Percentiles rank a stretch among this genome's conserved stretches.
phyloP scores from a whole-genome alignment of 2,329 filamentous ascomycete species.

The Cladosporium velox region DNA sequence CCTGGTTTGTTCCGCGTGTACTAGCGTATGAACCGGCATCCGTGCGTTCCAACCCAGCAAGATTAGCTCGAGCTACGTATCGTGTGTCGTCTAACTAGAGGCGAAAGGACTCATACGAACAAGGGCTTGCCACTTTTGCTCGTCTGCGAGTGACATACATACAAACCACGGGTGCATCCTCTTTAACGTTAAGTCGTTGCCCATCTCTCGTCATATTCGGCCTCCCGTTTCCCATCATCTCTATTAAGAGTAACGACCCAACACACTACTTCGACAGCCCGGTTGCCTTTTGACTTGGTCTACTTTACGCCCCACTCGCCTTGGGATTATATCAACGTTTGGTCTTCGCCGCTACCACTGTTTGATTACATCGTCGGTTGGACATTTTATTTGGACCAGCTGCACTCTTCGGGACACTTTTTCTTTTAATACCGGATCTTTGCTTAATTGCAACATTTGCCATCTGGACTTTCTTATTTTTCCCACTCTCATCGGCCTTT shows the following conservation, averaged over 20 bases:
- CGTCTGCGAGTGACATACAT: constrained; percentile 21
- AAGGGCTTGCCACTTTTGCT: constrained; percentile 21
- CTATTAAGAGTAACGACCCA: constrained; percentile 8
- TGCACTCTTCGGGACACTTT: constrained; percentile 1
- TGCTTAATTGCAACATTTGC: constrained; percentile 17
- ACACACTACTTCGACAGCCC: constrained; percentile 6
- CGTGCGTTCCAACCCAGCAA: constrained; percentile 22
- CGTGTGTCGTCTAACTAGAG: constrained; percentile 21
- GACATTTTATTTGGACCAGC: constrained; percentile 21
- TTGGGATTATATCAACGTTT: constrained; percentile 21
- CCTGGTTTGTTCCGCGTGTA: constrained; percentile 16
- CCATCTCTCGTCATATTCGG: constrained; percentile 19
- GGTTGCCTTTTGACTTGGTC: constrained; percentile 12
- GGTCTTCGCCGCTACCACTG: constrained; percentile 21
- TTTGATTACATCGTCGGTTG: constrained; percentile 19
- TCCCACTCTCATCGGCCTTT: constrained; percentile 6
- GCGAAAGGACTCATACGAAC: constrained; percentile 22
- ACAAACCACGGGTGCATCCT: constrained; percentile 20
- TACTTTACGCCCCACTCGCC: constrained; percentile 20
- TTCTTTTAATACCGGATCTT: constrained; percentile 13
- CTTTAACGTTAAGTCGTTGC: constrained; percentile 16
- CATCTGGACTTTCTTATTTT: constrained; percentile 15
- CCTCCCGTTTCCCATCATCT: constrained; percentile 11
- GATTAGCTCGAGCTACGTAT: constrained; percentile 23
- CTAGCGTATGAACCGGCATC: constrained; percentile 19